Percentiles rank a stretch among this genome's conserved stretches.
Conservation (phyloP, 2,329 filamentous ascomycete genomes). For the Cladosporium sp. region DNA sequence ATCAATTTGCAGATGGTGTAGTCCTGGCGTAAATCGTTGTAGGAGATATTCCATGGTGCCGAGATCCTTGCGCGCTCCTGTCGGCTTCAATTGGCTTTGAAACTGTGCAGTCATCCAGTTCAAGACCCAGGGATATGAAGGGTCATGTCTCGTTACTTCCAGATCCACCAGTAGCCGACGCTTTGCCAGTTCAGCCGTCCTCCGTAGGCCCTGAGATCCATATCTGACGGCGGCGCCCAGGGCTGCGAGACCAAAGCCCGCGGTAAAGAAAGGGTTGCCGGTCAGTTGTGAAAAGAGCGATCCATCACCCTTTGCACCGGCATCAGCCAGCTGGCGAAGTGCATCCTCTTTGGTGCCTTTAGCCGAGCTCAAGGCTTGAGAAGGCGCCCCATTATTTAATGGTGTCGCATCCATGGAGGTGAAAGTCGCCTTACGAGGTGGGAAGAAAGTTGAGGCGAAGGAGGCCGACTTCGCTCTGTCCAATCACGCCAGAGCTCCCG, state of each 20-base stretch:
- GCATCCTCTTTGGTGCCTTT: constrained; percentile 32
- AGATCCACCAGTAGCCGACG: constrained; percentile 89
- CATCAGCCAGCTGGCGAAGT: constrained; percentile 40
- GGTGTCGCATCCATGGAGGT: constrained; percentile 14
- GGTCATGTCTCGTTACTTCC: constrained; percentile 91
- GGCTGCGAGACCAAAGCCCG: constrained; percentile 82
- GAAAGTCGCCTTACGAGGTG: background rate
- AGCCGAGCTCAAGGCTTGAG: constrained; percentile 12
- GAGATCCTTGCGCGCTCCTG: constrained; percentile 28
- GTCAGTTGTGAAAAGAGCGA: constrained; percentile 48
- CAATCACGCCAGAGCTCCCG: background rate
- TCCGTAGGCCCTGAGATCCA: constrained; percentile 73
- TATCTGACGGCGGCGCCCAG: constrained; percentile 80
- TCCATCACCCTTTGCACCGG: constrained; percentile 33
- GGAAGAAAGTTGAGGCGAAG: constrained; percentile 3
- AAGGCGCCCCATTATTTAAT: constrained; percentile 7
- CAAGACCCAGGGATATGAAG: constrained; percentile 90
- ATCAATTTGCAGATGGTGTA: constrained; percentile 65
- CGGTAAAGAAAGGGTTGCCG: constrained; percentile 56
- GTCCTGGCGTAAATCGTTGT: constrained; percentile 57
- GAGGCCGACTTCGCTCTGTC: background rate
- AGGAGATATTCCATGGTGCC: constrained; percentile 56
- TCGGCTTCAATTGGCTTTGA: constrained; percentile 42
- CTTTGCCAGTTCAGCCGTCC: constrained; percentile 71
- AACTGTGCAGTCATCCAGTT: constrained; percentile 79